Evolutionary conservation across 2,329 filamentous ascomycete species (phyloP), one percentile per base, ranked within the genome.

Genomic region (Elsinoe australis): DNA sequence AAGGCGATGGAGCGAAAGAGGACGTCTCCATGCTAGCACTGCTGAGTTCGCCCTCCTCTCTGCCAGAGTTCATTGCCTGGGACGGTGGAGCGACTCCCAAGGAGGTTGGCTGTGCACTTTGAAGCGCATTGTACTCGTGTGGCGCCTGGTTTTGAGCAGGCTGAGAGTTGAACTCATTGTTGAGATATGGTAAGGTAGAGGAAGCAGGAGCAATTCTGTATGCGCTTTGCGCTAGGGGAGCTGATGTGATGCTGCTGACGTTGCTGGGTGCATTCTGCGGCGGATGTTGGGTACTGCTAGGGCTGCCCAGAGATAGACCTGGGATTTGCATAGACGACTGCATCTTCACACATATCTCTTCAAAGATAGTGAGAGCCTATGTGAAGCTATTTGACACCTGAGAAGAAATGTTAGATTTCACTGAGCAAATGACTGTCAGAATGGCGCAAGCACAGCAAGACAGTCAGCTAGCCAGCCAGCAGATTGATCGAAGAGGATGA

Each of bases 11-110:
- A 21, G 9, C 21, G 7, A 19, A 34, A 34, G 45, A n/a, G 26
- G n/a, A 15, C 12, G 10, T 28, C 24, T 10, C 12, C 5, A 75
- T 71, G 53, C 10, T 22, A 7, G 22, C 33, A 18, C 51, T 50
- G 31, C 47, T 54, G 5, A 54, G 32, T 24, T 54, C 52, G 3
- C 52, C 52, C 34, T 54, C 52, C 38, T 54, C 52, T 14, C 42
- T 29, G n/a, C 18, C 26, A 9, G 45, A 48, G 7, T 19, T 17
- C 12, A 3, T n/a, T 3, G 8, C 2, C 12, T 34, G 53, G 47
- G 34, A 41, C 26, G 6, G 26, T 12, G 12, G 26, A 7, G 26
- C 26, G 12, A 6, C 26, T 29, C n/a, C n/a, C n/a, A n/a, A n/a
- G 26, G 26, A 12, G 26, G 26, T 12, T 6, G 26, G 26, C 12